Base-by-base conservation (phyloP, 768 basidiomycete species). In the Boletus vinaceobasis region DNA sequence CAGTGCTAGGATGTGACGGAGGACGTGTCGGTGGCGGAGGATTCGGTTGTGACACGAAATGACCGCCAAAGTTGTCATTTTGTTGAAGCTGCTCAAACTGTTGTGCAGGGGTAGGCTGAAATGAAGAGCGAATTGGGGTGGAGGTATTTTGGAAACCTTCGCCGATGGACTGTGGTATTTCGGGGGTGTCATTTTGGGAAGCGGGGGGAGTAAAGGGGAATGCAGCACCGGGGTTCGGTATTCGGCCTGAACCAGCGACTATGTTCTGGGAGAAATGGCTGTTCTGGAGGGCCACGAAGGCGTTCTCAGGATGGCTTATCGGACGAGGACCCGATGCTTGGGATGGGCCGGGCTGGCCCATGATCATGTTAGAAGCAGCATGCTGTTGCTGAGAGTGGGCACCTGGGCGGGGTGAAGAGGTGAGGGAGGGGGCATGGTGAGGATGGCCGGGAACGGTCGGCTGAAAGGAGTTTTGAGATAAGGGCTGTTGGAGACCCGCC, bases 21-120 rank as follows among this genome's bases (percentile, higher is more conserved):
- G 80, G 76, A 58, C 75, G 75, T 35, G 75, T 62, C 51, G 67
- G 75, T 9, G 69, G 75, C 5, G 67, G 71, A 63, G 67, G 72
- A 66, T 65, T 77, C 67, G 56, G 70, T 67, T 75, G 75, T 7
- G 67, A 52, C 31, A 67, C 67, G 48, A 76, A 77, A 59, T 71
- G 68, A 51, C 61, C 31, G 33, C 57, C 43, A 52, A 71, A 78
- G 35, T 55, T 64, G 44, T 75, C 71, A 50, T 57, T 58, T 58
- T 74, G 71, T 56, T 75, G 77, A 75, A 84, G 82, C 62, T 83
- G 77, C 52, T 81, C 81, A 56, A 79, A 77, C 52, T 82, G 80
- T 63, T 89, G 86, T 3, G 84, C 83, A 2, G 87, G 85, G 0
- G 86, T 87, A 13, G 77, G 65, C 29, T 77, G 77, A 61, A 84